A percentile compares a stretch with the other conserved stretches of the same genome.
phyloP scores from a whole-genome alignment of 345 rosid species.

The Eucalyptus tenuipes region DNA sequence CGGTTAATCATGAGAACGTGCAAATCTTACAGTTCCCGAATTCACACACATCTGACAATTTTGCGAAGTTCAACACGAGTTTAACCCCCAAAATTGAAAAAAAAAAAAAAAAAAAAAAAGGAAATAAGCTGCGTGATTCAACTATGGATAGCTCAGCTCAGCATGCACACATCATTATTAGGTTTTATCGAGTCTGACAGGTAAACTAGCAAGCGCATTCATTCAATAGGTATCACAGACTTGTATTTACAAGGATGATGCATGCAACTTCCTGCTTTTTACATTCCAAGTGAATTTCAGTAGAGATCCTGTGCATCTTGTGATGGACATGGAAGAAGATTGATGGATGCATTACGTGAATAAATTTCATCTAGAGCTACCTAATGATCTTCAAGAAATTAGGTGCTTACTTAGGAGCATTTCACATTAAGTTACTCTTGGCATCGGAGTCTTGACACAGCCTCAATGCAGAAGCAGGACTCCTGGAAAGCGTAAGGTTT shows the following conservation, averaged over 20 bases:
- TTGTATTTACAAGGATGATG: not conserved
- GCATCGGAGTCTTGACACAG: not conserved
- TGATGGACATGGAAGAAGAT: not conserved
- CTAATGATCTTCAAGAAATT: too few species aligned
- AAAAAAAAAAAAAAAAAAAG: too few species aligned
- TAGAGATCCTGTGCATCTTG: not conserved
- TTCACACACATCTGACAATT: too few species aligned
- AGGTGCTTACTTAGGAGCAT: too few species aligned
- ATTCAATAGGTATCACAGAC: too few species aligned
- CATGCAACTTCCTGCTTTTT: not conserved
- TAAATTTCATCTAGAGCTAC: fast-evolving
- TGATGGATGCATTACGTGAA: not conserved
- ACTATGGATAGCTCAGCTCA: too few species aligned
- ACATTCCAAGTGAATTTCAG: not conserved
- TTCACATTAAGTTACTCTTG: not conserved
- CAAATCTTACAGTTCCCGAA: fast-evolving
- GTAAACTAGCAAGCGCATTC: too few species aligned
- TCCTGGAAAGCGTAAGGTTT: slow-evolving; percentile 33
- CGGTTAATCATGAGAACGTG: fast-evolving
- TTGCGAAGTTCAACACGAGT: fast-evolving
- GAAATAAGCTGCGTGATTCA: fast-evolving
- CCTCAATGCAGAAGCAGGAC: slow-evolving; percentile 7
- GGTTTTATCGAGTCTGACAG: too few species aligned
- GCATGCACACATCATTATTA: too few species aligned
- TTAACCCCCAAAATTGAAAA: not conserved